Conservation (phyloP, 164 flowering plant genomes). For the Magnolia changhungtana region DNA sequence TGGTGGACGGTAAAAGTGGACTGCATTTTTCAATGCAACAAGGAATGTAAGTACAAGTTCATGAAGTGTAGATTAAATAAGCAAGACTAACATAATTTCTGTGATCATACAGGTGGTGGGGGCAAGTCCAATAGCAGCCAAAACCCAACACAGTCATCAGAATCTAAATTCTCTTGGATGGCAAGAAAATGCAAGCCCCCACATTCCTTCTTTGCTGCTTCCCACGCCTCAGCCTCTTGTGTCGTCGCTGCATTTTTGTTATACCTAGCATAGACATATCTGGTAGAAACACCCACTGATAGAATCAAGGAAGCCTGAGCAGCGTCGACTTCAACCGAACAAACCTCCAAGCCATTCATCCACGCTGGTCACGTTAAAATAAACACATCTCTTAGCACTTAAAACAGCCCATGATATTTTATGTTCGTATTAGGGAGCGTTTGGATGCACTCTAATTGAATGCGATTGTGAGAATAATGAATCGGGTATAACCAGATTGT, state of each 20-base stretch:
- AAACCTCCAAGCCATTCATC: conserved; percentile 95
- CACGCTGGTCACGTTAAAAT: conserved; percentile 49
- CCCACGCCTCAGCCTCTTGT: conserved; percentile 95
- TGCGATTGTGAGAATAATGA: too few relatives aligned
- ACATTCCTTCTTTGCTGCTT: conserved; percentile 85
- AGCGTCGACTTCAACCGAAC: conserved; percentile 70
- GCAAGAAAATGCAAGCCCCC: conserved; percentile 97
- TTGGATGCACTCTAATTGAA: too few relatives aligned
- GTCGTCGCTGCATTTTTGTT: conserved; percentile 65
- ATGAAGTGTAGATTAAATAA: neutral
- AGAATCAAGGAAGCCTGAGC: conserved; percentile 57
- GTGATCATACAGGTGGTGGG: conserved; percentile 74
- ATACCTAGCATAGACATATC: conserved; percentile 76
- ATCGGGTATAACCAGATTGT: too few relatives aligned
- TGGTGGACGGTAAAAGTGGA: neutral
- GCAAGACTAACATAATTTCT: neutral
- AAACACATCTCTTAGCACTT: too few relatives aligned
- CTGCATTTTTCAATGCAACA: neutral
- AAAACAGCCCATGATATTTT: too few relatives aligned
- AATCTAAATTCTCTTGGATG: conserved; percentile 80
- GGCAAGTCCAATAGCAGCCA: conserved; percentile 95
- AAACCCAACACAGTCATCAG: conserved; percentile 91
- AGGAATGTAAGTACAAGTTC: neutral
- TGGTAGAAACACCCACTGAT: conserved; percentile 83
- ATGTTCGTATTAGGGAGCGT: too few relatives aligned